A percentile compares a stretch with the other conserved stretches of the same genome.
Evolutionary conservation across 441 rosid genomes (phyloP).

Genomic region (Brassica balearica): DNA sequence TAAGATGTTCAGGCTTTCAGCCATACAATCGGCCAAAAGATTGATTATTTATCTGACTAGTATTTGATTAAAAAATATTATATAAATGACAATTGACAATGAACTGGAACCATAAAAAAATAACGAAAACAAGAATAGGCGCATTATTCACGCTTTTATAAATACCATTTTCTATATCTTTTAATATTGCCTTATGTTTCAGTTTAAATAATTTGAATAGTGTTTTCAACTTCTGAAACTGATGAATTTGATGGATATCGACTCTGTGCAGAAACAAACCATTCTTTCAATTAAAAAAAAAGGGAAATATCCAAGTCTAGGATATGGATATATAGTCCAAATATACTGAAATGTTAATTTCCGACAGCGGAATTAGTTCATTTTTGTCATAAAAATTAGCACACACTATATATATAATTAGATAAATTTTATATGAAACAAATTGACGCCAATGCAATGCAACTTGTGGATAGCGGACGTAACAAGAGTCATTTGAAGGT

Average conservation of each 20-base stretch:
- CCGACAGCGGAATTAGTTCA: background rate
- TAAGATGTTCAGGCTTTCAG: constrained; percentile 39
- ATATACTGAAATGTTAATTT: background rate
- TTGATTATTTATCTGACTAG: constrained; percentile 33
- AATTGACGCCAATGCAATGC: constrained; percentile 36
- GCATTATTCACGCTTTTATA: constrained; percentile 22
- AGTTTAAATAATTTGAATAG: background rate
- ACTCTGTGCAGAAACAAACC: background rate
- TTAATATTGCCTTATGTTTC: background rate
- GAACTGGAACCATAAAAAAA: constrained; percentile 19
- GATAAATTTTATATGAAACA: background rate
- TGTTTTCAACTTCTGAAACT: too few relatives aligned
- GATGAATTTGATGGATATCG: too few relatives aligned
- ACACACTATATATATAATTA: background rate
- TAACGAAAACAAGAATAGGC: constrained; percentile 9
- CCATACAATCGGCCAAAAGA: constrained; percentile 43
- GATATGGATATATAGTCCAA: background rate
- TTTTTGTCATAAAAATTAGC: background rate
- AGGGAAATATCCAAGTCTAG: constrained; percentile 1
- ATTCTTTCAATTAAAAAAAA: too few relatives aligned
- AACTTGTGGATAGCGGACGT: constrained; percentile 28
- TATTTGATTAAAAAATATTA: constrained; percentile 19
- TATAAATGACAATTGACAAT: constrained; percentile 1
- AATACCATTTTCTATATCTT: background rate
- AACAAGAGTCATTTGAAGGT: constrained; percentile 28